Conservation (phyloP, 208 protist genomes). For the Leishmania tarentolae region DNA sequence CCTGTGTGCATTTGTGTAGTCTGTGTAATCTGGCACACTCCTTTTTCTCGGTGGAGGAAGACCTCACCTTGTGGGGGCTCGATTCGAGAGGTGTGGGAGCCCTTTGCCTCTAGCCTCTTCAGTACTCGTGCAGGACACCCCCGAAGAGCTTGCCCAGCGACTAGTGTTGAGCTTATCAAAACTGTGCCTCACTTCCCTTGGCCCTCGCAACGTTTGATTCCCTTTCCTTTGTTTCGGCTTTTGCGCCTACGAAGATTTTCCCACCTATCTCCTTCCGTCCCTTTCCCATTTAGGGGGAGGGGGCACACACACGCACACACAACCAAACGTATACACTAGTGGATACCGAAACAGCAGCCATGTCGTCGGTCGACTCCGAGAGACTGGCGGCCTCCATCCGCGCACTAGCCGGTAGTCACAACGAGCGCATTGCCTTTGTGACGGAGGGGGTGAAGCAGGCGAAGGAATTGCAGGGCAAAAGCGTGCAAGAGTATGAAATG, state of each 20-base stretch:
- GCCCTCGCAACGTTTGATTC: background rate
- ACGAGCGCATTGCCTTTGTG: constrained; percentile 53
- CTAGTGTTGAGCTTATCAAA: background rate
- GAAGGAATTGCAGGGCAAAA: constrained; percentile 77
- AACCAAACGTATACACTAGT: background rate
- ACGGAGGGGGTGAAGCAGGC: constrained; percentile 58
- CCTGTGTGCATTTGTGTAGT: background rate
- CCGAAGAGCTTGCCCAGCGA: background rate
- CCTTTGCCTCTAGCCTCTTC: background rate
- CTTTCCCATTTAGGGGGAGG: background rate
- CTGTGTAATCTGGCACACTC: background rate
- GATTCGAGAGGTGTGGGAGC: background rate
- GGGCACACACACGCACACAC: background rate
- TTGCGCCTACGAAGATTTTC: background rate
- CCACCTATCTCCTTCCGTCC: background rate
- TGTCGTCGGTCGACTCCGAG: constrained; percentile 34
- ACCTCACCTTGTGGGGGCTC: background rate
- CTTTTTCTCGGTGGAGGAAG: background rate
- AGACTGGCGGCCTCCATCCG: constrained; percentile 55
- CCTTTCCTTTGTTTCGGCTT: background rate
- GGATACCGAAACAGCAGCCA: background rate
- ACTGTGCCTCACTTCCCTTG: background rate
- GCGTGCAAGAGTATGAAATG: constrained; percentile 75
- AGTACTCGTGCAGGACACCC: background rate
- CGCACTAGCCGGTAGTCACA: constrained; percentile 32